These are phyloP conservation scores for Fragaria vesca DNA, from an alignment of 306 rosid species.

Conservation along the genomic window DNA sequence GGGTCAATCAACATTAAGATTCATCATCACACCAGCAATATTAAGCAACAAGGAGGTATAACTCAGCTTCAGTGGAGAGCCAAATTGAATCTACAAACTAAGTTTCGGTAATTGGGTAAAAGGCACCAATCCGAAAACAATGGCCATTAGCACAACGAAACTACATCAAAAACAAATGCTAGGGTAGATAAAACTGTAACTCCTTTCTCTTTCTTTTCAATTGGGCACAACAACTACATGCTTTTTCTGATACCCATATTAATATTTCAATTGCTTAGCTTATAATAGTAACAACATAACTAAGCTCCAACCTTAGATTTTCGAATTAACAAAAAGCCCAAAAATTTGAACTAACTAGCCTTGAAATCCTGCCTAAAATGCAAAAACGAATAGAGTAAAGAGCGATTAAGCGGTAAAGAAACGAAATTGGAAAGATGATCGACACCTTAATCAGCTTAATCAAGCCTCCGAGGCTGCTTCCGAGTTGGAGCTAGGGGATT, in stretches of 20 bases:
- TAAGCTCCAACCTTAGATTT: slow-evolving; percentile 4
- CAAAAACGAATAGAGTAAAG: not conserved
- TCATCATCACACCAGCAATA: not conserved
- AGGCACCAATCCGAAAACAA: not conserved
- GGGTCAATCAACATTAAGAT: not conserved
- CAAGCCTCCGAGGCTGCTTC: slow-evolving; percentile 32
- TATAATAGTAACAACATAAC: not conserved
- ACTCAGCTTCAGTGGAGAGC: not conserved
- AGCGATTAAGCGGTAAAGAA: not conserved
- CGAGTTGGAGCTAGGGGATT: slow-evolving; percentile 16
- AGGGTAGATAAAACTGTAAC: not conserved
- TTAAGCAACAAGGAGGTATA: not conserved
- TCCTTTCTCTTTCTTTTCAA: not conserved
- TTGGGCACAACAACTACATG: not conserved
- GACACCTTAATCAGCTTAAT: slow-evolving; percentile 38
- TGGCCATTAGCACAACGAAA: not conserved
- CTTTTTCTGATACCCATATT: not conserved
- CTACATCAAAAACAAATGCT: not conserved
- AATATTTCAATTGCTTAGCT: not conserved
- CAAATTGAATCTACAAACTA: not conserved
- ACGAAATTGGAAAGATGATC: slow-evolving; percentile 14
- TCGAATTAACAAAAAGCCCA: not conserved
- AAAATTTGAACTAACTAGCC: not conserved
- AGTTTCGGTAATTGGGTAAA: not conserved
- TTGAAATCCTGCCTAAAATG: not conserved